A percentile compares a stretch with the other conserved stretches of the same genome.
These are phyloP conservation scores for Strigomonas oncopelti DNA, from an alignment of 208 protist species.

Conservation along the genomic window DNA sequence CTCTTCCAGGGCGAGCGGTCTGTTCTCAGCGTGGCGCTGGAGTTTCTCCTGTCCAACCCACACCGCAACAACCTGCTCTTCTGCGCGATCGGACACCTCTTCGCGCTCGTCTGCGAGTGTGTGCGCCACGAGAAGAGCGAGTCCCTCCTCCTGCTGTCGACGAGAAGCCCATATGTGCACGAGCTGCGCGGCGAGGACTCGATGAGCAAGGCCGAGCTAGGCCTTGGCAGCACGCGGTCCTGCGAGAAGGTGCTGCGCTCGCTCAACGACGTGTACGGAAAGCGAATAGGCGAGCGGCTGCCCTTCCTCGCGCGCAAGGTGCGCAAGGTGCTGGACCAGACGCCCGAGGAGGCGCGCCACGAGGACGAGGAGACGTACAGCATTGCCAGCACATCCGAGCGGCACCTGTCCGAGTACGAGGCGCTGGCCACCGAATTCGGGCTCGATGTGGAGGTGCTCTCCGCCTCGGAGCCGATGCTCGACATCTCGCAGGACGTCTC, in stretches of 20 bases:
- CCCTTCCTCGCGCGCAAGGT: conserved; percentile 38
- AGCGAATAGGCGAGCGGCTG: conserved; percentile 17
- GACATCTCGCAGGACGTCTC: not conserved
- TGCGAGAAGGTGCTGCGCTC: conserved; percentile 24
- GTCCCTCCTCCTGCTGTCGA: conserved; percentile 7
- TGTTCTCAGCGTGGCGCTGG: conserved; percentile 35
- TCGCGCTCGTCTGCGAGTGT: conserved; percentile 36
- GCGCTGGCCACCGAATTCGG: not conserved
- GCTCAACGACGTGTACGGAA: conserved; percentile 30
- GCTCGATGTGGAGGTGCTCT: not conserved
- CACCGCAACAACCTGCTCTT: conserved; percentile 52
- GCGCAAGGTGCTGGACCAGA: conserved; percentile 40
- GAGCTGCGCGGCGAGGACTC: conserved; percentile 26
- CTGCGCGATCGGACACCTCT: conserved; percentile 43
- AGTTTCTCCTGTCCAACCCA: conserved; percentile 35
- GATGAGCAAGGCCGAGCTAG: conserved; percentile 20
- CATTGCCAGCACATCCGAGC: conserved; percentile 62
- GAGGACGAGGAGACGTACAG: conserved; percentile 62
- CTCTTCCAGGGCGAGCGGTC: conserved; percentile 11
- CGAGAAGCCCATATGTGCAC: conserved; percentile 20
- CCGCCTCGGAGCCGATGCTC: not conserved
- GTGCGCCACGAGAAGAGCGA: conserved; percentile 50
- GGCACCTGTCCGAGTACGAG: conserved; percentile 8
- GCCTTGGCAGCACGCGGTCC: not conserved
- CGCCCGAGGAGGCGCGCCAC: conserved; percentile 62